Conservation (phyloP, 805 yeast species). For the Cyberlindnera bimundalis region DNA sequence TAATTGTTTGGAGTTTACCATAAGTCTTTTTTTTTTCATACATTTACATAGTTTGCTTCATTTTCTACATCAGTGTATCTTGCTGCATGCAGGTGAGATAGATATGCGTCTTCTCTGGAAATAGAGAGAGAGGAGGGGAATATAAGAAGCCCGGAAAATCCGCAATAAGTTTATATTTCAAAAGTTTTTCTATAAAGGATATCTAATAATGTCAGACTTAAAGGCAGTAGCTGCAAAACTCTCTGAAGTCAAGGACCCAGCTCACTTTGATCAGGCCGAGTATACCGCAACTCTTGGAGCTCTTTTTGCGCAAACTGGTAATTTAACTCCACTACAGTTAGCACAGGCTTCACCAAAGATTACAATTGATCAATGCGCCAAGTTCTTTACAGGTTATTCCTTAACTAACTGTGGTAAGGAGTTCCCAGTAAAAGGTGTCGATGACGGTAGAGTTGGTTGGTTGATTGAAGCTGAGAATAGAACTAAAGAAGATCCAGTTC, state of each 20-base stretch:
- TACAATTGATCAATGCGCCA: not conserved
- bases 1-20: too few species aligned
- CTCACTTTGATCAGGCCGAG: not conserved
- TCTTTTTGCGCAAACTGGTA: not conserved
- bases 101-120: too few species aligned
- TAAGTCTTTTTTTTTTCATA: too few species aligned
- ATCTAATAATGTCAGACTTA: too few species aligned
- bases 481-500: constrained; percentile 16
- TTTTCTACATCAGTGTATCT: too few species aligned
- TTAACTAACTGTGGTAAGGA: constrained; percentile 2
- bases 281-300: not conserved
- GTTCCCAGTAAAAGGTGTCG: constrained; percentile 8
- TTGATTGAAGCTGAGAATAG: constrained; percentile 29
- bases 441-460: constrained; percentile 9
- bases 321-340: not conserved
- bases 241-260: not conserved
- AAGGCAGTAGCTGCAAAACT: not conserved
- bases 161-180: too few species aligned
- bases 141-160: too few species aligned
- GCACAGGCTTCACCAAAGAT: not conserved
- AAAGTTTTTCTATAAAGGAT: too few species aligned
- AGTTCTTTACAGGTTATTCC: not conserved
- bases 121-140: too few species aligned
- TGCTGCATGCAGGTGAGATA: too few species aligned
- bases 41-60: too few species aligned